Conservation (phyloP, 2,329 filamentous ascomycete species). For the Calonectria fujianensis region DNA sequence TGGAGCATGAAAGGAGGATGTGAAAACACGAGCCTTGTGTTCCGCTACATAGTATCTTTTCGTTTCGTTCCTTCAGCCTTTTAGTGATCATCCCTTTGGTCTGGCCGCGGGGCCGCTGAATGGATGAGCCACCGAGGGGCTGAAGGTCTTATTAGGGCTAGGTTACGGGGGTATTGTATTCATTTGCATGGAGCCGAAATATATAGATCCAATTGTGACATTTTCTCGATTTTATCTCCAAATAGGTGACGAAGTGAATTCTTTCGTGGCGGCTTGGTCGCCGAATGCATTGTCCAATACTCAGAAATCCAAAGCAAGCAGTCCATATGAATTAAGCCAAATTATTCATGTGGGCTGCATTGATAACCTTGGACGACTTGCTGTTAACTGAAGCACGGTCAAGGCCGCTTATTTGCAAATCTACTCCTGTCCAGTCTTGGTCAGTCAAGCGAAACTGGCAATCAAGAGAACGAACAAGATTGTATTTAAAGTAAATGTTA, state of each 20-base stretch:
- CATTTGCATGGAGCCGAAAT: neutral
- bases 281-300: too few relatives aligned
- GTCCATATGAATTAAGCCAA: too few relatives aligned
- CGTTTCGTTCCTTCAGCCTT: constrained; percentile 48
- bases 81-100: neutral
- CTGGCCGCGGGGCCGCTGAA: neutral
- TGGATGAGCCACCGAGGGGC: neutral
- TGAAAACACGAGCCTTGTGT: constrained; percentile 39
- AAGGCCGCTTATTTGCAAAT: too few relatives aligned
- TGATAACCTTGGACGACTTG: too few relatives aligned
- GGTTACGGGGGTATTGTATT: constrained; percentile 1
- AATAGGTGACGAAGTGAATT: too few relatives aligned
- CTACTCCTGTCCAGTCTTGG: too few relatives aligned
- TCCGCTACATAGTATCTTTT: constrained; percentile 45
- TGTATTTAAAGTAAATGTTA: neutral
- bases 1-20: constrained; percentile 42
- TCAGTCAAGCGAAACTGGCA: neutral
- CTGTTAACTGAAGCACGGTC: too few relatives aligned
- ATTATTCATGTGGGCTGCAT: too few relatives aligned
- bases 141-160: neutral
- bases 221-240: neutral
- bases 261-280: too few relatives aligned
- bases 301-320: too few relatives aligned
- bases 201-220: neutral
- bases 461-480: neutral